Evolutionary conservation across 1,284 basidiomycete genomes (phyloP), one percentile per base, ranked within the genome.

Genomic region (Apiotrichum akiyoshidainum): DNA sequence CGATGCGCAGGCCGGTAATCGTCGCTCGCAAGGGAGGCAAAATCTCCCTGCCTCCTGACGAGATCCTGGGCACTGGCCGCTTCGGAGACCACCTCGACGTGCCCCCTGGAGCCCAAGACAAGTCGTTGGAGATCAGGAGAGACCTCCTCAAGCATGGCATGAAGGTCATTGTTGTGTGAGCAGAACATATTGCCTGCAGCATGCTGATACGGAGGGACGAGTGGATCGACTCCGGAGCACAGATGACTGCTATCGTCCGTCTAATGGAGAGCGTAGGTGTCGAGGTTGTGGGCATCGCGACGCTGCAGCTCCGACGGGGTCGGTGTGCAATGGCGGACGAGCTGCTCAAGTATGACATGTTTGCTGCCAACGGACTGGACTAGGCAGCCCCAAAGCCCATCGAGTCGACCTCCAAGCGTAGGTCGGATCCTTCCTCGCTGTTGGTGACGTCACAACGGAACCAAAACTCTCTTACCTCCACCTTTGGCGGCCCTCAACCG

Each of bases 171-270:
- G 37, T 63, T 41, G 41, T 63, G 61, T 63, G 46, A 59, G 60
- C 49, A 26, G 22, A 22, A 16, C 26, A 7, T 31, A 31, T 40
- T 2, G 41, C 12, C 7, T 3, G 19, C 13, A 6, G 33, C 14
- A 12, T 1, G 22, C 42, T 47, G 26, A 41, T 10, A 16, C 16
- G 17, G 42, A 63, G 61, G 9, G 61, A 63, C 54, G 61, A 63
- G 46, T 63, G 61, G 61, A 60, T 63, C 54, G 61, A 63, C 19
- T 51, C 54, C 21, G 61, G 61, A 2, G 50, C 61, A 5, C 55
- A 57, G 26, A 63, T 63, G 58, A 44, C 42, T 8, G 22, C 49
- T 0, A n/a, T 55, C 9, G 53, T 51, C 26, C 35, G 44, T 8
- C 33, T 57, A 40, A 48, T 63, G 16, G 61, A 63, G 34, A 21